Evolutionary conservation across 345 rosid genomes (phyloP), one percentile per base, ranked within the genome.

Genomic region (Eucalyptus pumila): DNA sequence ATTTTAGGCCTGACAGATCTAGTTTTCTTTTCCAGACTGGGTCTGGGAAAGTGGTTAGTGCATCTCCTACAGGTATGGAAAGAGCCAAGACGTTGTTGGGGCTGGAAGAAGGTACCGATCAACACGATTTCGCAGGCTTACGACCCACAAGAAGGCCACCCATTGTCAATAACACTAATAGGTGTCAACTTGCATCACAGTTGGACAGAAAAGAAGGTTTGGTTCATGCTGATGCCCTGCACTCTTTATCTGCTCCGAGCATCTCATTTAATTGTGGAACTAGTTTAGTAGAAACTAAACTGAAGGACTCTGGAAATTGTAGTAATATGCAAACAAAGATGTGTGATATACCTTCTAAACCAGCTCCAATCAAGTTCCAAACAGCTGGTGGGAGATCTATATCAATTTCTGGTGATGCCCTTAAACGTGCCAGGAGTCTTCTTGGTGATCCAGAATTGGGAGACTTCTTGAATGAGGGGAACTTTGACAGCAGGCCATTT

Each of bases 341-440:
- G 67, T 87, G 86, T 50, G 89, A 85, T 92, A 88, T 93, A 76
- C 89, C 90, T 88, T 83, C 93, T 24, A 94, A 90, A 90, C 93
- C 92, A 23, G 93, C 97, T 90, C 93, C 94, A 67, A 91, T 96
- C 88, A 96, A 93, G 92, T 96, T 98, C 92, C 97, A 94, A 45
- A 96, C 99, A 85, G 99, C 98, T 56, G 95, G 97, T 88, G 98
- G 99, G 44, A 95, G 94, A 94, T 94, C 98, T 85, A 91, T 98
- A 89, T 95, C 97, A 26, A 96, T 98, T 90, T 98, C 99, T n/a
- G 93, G 89, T 91, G 96, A 94, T 90, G 99, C 99, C 87, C 89
- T 98, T 92, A 92, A 93, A 87, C 99, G 98, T 89, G 99, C 98
- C 88, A 96, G 95, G 91, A 95, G 92, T 62, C 99, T 97, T 93